A percentile compares a stretch with the other conserved stretches of the same genome.
These are phyloP conservation scores for Penicillium sclerotiorum DNA, from an alignment of 2,329 filamentous ascomycete species.

Conservation along the genomic window DNA sequence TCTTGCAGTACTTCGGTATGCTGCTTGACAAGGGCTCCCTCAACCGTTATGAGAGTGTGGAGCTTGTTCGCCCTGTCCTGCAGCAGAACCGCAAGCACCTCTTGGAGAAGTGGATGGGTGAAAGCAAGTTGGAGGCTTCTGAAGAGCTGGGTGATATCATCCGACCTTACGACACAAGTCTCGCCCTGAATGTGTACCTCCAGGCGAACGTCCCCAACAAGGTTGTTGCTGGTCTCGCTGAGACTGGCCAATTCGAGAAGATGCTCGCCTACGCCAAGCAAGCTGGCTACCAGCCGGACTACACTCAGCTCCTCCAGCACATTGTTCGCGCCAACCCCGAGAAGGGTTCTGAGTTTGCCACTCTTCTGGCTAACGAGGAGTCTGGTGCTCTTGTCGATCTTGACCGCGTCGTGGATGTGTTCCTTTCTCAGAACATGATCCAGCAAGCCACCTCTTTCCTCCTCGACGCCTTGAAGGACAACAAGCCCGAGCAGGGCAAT, in stretches of 20 bases:
- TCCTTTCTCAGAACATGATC: constrained; percentile 96
- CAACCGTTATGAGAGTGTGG: constrained; percentile 91
- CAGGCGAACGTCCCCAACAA: constrained; percentile 90
- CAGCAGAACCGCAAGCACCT: constrained; percentile 93
- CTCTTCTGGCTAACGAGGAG: constrained; percentile 86
- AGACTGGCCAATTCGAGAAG: constrained; percentile 95
- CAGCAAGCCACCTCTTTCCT: constrained; percentile 98
- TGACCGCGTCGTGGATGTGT: constrained; percentile 93
- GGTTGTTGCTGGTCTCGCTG: constrained; percentile 91
- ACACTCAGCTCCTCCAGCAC: constrained; percentile 86
- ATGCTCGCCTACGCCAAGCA: constrained; percentile 89
- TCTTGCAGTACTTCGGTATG: constrained; percentile 97
- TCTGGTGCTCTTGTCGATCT: constrained; percentile 86
- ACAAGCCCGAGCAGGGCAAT: constrained; percentile 88
- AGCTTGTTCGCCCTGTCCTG: constrained; percentile 89
- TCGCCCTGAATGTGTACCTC: constrained; percentile 87
- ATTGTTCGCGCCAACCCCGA: constrained; percentile 90
- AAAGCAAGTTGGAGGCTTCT: constrained; percentile 93
- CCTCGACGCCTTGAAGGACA: constrained; percentile 91
- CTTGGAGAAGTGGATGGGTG: constrained; percentile 96
- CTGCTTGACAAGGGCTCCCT: constrained; percentile 91
- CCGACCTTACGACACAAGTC: constrained; percentile 81
- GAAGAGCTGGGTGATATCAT: constrained; percentile 96
- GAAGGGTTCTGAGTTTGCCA: constrained; percentile 92
- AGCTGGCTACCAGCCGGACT: constrained; percentile 90